A percentile compares a stretch with the other conserved stretches of the same genome.
Conservation (phyloP, 1,284 basidiomycete species). For the Heterobasidion annosum region DNA sequence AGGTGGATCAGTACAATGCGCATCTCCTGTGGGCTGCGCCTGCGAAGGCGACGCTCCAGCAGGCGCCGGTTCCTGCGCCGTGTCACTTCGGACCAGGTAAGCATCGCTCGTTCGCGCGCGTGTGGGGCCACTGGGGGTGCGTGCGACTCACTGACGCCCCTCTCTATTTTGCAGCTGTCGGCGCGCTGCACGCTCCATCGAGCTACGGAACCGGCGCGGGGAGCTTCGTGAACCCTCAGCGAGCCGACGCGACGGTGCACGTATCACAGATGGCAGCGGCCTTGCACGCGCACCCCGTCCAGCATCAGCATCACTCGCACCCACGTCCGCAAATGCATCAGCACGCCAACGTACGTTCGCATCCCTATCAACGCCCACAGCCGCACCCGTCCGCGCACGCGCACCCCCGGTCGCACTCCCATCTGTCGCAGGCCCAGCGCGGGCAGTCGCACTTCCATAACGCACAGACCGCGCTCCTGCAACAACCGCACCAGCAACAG, state of each 20-base stretch:
- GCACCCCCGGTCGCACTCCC: neutral
- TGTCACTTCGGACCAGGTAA: slow-evolving; percentile 2
- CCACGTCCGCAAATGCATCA: neutral
- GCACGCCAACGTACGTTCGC: neutral
- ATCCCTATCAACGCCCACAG: neutral
- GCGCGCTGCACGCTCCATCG: neutral
- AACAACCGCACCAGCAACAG: neutral
- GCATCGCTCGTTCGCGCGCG: neutral
- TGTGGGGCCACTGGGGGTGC: neutral
- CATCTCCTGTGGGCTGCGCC: neutral
- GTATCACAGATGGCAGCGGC: neutral
- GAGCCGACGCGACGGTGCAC: neutral
- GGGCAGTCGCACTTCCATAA: neutral
- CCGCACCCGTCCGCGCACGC: neutral
- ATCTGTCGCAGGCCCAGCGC: neutral
- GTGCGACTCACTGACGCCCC: neutral
- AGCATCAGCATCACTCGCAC: neutral
- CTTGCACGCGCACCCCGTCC: neutral
- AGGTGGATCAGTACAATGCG: neutral
- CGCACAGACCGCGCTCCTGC: neutral
- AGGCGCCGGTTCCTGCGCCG: neutral
- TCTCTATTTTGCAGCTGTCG: neutral
- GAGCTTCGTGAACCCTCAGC: neutral
- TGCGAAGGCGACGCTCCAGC: slow-evolving; percentile 1
- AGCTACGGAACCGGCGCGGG: neutral